A percentile compares a stretch with the other conserved stretches of the same genome.
phyloP scores from a whole-genome alignment of 106 monocot genomes.

The Iris macrosiphon region DNA sequence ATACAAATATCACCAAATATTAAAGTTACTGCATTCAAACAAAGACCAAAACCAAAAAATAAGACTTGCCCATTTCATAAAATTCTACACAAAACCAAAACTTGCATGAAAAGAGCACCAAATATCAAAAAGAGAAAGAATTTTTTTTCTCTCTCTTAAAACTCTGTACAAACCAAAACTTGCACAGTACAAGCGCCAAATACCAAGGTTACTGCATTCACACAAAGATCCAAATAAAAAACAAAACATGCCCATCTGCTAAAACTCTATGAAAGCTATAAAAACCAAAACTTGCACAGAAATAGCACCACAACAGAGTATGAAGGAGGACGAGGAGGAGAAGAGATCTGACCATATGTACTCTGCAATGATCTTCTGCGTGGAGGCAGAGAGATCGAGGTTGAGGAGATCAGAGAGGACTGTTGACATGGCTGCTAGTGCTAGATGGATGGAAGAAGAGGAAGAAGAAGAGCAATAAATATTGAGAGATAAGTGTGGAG shows the following conservation, averaged over 20 bases:
- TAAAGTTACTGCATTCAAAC: too few relatives aligned
- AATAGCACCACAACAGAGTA: too few relatives aligned
- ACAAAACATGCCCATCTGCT: too few relatives aligned
- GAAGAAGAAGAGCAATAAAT: constrained; percentile 1
- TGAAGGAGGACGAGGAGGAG: neutral
- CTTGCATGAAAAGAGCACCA: too few relatives aligned
- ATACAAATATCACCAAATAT: too few relatives aligned
- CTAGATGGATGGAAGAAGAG: neutral
- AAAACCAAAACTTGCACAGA: neutral
- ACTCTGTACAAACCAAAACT: too few relatives aligned
- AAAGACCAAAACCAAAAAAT: too few relatives aligned
- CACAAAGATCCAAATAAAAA: neutral
- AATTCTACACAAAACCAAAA: too few relatives aligned
- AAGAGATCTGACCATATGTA: constrained; percentile 28
- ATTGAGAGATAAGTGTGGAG: neutral
- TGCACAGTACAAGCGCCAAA: neutral
- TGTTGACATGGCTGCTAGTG: constrained; percentile 16
- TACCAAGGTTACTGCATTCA: neutral
- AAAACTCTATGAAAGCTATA: too few relatives aligned
- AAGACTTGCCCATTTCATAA: too few relatives aligned
- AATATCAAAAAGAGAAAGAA: too few relatives aligned
- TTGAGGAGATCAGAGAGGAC: constrained; percentile 16
- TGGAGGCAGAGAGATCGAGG: constrained; percentile 22
- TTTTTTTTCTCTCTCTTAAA: too few relatives aligned
- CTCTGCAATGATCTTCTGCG: constrained; percentile 39